Evolutionary conservation across 192 early-diverging fungal species (phyloP), one percentile per base, ranked within the genome.

Genomic region (Gonapodya prolifera): DNA sequence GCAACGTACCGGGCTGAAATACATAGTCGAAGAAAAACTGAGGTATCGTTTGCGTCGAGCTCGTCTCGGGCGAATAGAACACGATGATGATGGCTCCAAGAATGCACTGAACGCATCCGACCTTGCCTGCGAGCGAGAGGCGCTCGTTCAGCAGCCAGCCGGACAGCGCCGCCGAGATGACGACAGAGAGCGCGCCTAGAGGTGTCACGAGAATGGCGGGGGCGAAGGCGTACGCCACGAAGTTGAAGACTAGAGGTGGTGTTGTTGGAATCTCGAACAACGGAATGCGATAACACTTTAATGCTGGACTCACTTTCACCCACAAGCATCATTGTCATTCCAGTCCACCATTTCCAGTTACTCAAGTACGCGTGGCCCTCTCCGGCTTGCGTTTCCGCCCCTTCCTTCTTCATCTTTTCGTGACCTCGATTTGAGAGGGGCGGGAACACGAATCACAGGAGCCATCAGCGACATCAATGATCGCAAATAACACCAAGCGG

Each of bases 11-110:
- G 75, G 90, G 90, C 69, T 80, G 74, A 13, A 91, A 76, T 17
- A 91, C 87, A 69, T 85, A 84, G 34, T 79, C 45, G 23, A 16
- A 69, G 75, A 82, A 82, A 70, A 89, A 89, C 28, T 77, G 70
- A 13, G 69, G 70, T 34, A 89, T 74, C 30, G 85, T 87, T 1
- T 79, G 79, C 2, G 83, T 85, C 29, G 76, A 61, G 16, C 75
- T 81, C 0, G 77, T 83, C 77, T 79, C 85, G 32, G 91, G 91
- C 1, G 78, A 71, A 61, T 87, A 79, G 16, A 87, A 78, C 30
- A 89, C 85, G 30, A 89, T 83, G 35, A 93, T 76, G 2, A 86
- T 85, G 0, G 92, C 82, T 70, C 78, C 92, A 78, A 81, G 85
- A 30, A 93, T 83, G 79, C n/a, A n/a, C n/a, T n/a, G n/a, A n/a